Evolutionary conservation across 257 asterid genomes (phyloP), one percentile per base, ranked within the genome.

Genomic region (Anisodus acutangulus): DNA sequence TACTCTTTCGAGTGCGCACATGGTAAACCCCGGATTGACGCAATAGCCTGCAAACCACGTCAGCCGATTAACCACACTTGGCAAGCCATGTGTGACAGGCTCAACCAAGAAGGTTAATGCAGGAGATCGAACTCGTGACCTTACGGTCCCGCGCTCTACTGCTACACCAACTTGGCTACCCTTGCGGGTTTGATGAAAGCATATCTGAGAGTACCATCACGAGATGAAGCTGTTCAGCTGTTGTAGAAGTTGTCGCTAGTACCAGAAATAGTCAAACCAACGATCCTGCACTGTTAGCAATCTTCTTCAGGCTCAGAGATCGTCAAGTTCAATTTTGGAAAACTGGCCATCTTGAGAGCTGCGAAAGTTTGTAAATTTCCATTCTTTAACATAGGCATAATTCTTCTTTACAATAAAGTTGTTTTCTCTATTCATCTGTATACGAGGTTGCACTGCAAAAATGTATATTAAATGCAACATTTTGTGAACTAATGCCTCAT

Each of bases 101-200:
- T n/a, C n/a, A n/a, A n/a, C n/a, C n/a, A n/a, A n/a, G n/a, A n/a
- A n/a, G n/a, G n/a, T n/a, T n/a, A n/a, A n/a, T n/a, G n/a, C n/a
- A n/a, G n/a, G n/a, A n/a, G n/a, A n/a, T n/a, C n/a, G n/a, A n/a
- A n/a, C n/a, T n/a, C n/a, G n/a, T n/a, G n/a, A n/a, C n/a, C n/a
- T n/a, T n/a, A n/a, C n/a, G n/a, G n/a, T n/a, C n/a, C n/a, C n/a
- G n/a, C n/a, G n/a, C n/a, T n/a, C n/a, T n/a, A n/a, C n/a, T n/a
- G n/a, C n/a, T n/a, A n/a, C n/a, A n/a, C n/a, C n/a, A n/a, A n/a
- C n/a, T n/a, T n/a, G n/a, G n/a, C n/a, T n/a, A n/a, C n/a, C n/a
- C n/a, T n/a, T n/a, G n/a, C n/a, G n/a, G n/a, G n/a, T 86, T 81
- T 89, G 70, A 88, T 93, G 97, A 95, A 94, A 89, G 91, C 92